Percentiles rank a stretch among this genome's conserved stretches.
phyloP scores from a whole-genome alignment of 2,329 filamentous ascomycete species.

The Botrytis byssoidea region DNA sequence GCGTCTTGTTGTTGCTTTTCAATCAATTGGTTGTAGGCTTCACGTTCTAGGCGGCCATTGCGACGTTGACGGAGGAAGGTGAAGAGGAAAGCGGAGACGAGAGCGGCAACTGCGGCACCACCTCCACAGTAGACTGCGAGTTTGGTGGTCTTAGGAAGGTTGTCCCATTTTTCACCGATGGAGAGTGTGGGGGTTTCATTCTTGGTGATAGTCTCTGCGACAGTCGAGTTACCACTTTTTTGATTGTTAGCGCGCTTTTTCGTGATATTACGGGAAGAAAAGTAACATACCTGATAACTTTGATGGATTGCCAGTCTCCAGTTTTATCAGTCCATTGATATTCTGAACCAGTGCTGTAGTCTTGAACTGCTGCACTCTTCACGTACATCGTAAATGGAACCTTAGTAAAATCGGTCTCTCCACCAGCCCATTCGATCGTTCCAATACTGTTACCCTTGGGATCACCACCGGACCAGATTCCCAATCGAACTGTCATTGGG shows the following conservation, averaged over 20 bases:
- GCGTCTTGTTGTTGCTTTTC: slow-evolving; percentile 37
- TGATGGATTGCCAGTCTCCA: slow-evolving; percentile 64
- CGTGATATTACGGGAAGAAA: not conserved
- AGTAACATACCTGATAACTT: slow-evolving; percentile 50
- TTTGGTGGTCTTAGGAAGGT: slow-evolving; percentile 51
- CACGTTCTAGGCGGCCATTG: slow-evolving; percentile 52
- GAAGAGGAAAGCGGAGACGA: slow-evolving; percentile 46
- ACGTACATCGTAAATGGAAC: slow-evolving; percentile 75
- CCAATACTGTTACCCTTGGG: slow-evolving; percentile 49
- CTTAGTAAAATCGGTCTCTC: slow-evolving; percentile 61
- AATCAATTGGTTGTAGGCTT: slow-evolving; percentile 37
- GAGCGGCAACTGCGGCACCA: slow-evolving; percentile 46
- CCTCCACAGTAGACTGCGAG: slow-evolving; percentile 52
- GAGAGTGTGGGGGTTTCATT: slow-evolving; percentile 41
- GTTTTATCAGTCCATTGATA: slow-evolving; percentile 63
- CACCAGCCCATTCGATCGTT: slow-evolving; percentile 69
- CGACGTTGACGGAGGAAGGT: slow-evolving; percentile 57
- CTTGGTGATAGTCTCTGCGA: slow-evolving; percentile 44
- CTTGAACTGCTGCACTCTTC: slow-evolving; percentile 57
- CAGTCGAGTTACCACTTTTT: slow-evolving; percentile 57
- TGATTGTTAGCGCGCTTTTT: slow-evolving; percentile 28
- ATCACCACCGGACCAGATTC: slow-evolving; percentile 65
- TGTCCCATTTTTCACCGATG: slow-evolving; percentile 53
- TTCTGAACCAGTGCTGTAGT: slow-evolving; percentile 59
- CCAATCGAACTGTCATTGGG: slow-evolving; percentile 67